A percentile compares a stretch with the other conserved stretches of the same genome.
These are phyloP conservation scores for Auricularia heimuer DNA, from an alignment of 768 basidiomycete species.

Conservation along the genomic window DNA sequence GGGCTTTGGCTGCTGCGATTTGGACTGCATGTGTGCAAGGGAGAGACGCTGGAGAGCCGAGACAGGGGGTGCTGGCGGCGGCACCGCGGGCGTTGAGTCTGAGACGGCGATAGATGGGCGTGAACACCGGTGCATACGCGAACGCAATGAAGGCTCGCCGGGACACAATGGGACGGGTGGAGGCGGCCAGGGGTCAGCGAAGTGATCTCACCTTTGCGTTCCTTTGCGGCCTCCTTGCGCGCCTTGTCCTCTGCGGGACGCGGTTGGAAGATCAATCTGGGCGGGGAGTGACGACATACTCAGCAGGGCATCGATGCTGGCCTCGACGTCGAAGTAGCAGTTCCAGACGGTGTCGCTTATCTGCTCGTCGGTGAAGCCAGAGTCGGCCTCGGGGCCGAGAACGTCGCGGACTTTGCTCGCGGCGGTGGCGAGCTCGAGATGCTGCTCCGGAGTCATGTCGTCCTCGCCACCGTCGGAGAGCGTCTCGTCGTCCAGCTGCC, in stretches of 20 bases:
- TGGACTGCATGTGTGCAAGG: conserved; percentile 43
- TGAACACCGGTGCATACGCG: conserved; percentile 14
- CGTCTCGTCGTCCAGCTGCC: conserved; percentile 66
- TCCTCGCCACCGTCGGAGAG: conserved; percentile 71
- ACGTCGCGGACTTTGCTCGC: conserved; percentile 57
- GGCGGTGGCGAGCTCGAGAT: conserved; percentile 58
- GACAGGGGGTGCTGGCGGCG: conserved; percentile 24
- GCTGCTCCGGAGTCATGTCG: conserved; percentile 73
- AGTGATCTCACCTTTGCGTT: conserved; percentile 74
- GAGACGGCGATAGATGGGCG: conserved; percentile 29
- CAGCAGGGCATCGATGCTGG: conserved; percentile 62
- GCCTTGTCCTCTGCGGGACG: conserved; percentile 53
- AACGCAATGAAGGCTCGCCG: conserved; percentile 7
- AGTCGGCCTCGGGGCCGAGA: conserved; percentile 54
- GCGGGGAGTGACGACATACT: conserved; percentile 36
- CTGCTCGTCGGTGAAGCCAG: conserved; percentile 60
- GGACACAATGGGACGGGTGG: conserved; percentile 13
- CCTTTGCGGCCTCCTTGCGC: conserved; percentile 48
- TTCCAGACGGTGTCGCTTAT: conserved; percentile 83
- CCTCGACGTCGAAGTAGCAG: conserved; percentile 73
- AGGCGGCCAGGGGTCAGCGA: conserved; percentile 15
- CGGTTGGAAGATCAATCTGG: not conserved
- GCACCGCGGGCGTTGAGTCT: conserved; percentile 24
- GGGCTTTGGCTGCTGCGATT: conserved; percentile 43
- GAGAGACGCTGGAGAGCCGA: conserved; percentile 32